A percentile compares a stretch with the other conserved stretches of the same genome.
These are phyloP conservation scores for Dalbergia oliveri DNA, from an alignment of 306 rosid species.

Conservation along the genomic window DNA sequence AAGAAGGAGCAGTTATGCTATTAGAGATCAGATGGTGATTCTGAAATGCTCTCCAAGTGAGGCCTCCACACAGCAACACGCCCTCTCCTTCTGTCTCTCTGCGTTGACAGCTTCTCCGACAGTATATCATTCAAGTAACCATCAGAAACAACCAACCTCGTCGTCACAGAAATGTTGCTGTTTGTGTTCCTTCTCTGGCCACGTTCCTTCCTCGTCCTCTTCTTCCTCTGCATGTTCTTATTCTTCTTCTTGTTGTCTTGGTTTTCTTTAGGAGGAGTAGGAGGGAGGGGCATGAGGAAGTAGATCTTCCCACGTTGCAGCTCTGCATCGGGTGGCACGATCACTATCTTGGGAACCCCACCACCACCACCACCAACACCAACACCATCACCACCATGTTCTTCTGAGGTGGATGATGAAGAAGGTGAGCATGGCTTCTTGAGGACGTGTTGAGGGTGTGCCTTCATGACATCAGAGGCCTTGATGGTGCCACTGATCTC, in stretches of 20 bases:
- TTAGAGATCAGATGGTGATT: slow-evolving; percentile 61
- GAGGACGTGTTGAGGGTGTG: slow-evolving; percentile 79
- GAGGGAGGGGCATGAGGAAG: slow-evolving; percentile 81
- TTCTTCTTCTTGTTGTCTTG: slow-evolving; percentile 25
- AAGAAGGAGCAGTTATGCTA: slow-evolving; percentile 32
- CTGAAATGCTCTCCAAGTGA: slow-evolving; percentile 78
- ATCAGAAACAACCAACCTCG: slow-evolving; percentile 61
- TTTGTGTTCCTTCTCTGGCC: slow-evolving; percentile 16
- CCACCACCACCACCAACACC: slow-evolving; percentile 18
- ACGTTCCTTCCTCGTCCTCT: slow-evolving; percentile 53
- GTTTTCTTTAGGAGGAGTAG: slow-evolving; percentile 26
- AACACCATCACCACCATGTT: no score
- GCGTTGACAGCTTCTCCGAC: slow-evolving; percentile 71
- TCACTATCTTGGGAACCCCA: slow-evolving; percentile 65
- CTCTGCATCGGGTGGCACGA: slow-evolving; percentile 82
- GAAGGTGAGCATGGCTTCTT: slow-evolving; percentile 74
- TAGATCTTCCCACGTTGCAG: slow-evolving; percentile 89
- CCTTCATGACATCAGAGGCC: slow-evolving; percentile 82
- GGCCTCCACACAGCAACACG: slow-evolving; percentile 93
- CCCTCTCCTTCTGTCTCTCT: slow-evolving; percentile 71
- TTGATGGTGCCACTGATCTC: slow-evolving; percentile 77
- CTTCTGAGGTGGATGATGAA: neutral
- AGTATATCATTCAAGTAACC: slow-evolving; percentile 75
- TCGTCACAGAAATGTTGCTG: slow-evolving; percentile 47
- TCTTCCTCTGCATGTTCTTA: slow-evolving; percentile 23